Evolutionary conservation across 345 rosid genomes (phyloP), one percentile per base, ranked within the genome.

Genomic region (Laguncularia racemosa): DNA sequence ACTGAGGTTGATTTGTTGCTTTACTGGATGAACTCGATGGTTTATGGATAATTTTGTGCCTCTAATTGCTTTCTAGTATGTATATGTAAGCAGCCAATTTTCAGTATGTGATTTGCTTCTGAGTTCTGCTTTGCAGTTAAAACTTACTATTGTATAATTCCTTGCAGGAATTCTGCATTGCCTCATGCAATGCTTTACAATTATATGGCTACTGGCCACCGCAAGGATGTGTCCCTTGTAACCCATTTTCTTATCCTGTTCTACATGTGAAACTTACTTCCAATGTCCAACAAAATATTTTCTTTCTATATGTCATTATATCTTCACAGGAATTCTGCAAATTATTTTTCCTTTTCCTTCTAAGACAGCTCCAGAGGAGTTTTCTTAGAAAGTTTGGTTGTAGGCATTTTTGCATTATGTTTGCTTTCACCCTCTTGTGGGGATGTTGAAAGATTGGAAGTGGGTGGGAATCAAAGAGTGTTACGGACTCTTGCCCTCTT

Each of bases 161-260:
- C 46, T 55, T 38, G 58, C 58, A 1, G 46, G 23, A 55, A 16
- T 16, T 55, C 46, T 55, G 46, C 58, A 38, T 38, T 55, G 38
- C 44, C 12, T 55, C 47, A 55, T 55, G 13, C 0, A 46, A 55
- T 55, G 23, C 57, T 16, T 20, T 0, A 15, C 54, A 6, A 20
- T 12, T 20, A 14, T 40, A 6, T 6, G n/a, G 18, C 16, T 51
- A 40, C 23, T 2, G n/a, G 17, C 6, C 28, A 23, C 28, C 28
- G 28, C 28, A 23, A 23, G 28, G 28, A 23, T 23, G 5, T 23
- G 28, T 0, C 28, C 28, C 28, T 23, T 23, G 28, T 23, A 23
- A 6, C 4, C 28, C 28, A 14, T 15, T 13, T 3, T 61, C 28
- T 43, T 13, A 19, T 23, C 3, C 2, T 16, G 44, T 33, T 33